Percentiles rank a stretch among this genome's conserved stretches.
Evolutionary conservation across 1,284 basidiomycete species (phyloP).

Genomic region (Singerocomus inundabilis): DNA sequence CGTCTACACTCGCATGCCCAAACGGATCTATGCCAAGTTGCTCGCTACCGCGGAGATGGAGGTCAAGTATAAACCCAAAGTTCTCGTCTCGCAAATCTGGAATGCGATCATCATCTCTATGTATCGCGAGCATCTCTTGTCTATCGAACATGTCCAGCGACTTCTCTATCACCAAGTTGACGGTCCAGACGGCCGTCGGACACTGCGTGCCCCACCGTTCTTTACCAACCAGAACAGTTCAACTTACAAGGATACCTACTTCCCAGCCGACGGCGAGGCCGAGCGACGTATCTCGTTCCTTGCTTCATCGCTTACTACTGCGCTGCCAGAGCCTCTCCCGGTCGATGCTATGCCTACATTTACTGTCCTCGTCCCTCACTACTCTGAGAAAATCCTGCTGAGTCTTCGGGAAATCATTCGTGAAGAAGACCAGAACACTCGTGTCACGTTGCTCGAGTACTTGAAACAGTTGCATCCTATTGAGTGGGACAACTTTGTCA

Average conservation of each 20-base stretch:
- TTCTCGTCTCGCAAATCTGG: conserved; percentile 96
- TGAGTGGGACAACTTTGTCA: conserved; percentile 99
- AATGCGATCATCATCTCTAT: conserved; percentile 98
- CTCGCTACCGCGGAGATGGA: conserved; percentile 94
- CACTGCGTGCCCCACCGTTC: conserved; percentile 91
- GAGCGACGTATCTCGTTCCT: conserved; percentile 97
- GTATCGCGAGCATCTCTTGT: conserved; percentile 95
- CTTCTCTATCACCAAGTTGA: conserved; percentile 94
- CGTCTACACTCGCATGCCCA: conserved; percentile 91
- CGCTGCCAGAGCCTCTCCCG: conserved; percentile 88
- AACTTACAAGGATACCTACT: conserved; percentile 78
- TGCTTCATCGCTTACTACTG: conserved; percentile 90
- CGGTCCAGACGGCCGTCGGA: conserved; percentile 80
- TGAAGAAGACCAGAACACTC: conserved; percentile 94
- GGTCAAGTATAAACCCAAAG: conserved; percentile 97
- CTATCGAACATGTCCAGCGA: conserved; percentile 93
- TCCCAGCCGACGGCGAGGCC: conserved; percentile 91
- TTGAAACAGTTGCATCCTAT: conserved; percentile 99
- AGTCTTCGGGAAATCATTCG: conserved; percentile 95
- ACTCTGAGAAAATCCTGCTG: conserved; percentile 94
- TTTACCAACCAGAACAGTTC: conserved; percentile 87
- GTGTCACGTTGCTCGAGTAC: conserved; percentile 93
- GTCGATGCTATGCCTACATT: conserved; percentile 98
- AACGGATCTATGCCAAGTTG: conserved; percentile 94
- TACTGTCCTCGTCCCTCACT: conserved; percentile 94